Evolutionary conservation across 805 yeast species (phyloP).

Genomic region (Monosporozyma siamensis): DNA sequence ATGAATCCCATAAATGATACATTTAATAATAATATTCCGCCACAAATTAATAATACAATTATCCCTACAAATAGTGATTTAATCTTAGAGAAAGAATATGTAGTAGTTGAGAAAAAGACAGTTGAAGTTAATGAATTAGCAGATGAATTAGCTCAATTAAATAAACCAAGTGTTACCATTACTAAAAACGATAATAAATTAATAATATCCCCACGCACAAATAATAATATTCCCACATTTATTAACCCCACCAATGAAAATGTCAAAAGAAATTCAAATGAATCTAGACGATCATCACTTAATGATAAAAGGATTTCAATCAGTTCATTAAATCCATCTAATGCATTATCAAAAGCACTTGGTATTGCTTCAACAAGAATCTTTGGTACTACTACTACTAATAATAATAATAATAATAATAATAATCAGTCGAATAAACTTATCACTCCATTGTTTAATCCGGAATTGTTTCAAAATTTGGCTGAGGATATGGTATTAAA

Average conservation of each 20-base stretch:
- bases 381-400: slow-evolving; percentile 43
- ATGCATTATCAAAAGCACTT: slow-evolving; percentile 80
- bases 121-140: slow-evolving; percentile 95
- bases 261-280: not conserved
- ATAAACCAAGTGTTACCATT: not conserved
- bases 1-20: no score
- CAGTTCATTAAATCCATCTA: slow-evolving; percentile 64
- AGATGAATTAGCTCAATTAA: slow-evolving; percentile 60
- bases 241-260: not conserved
- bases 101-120: slow-evolving; percentile 86
- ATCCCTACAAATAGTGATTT: slow-evolving; percentile 30
- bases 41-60: not conserved
- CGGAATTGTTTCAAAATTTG: slow-evolving; percentile 24
- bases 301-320: slow-evolving; percentile 58
- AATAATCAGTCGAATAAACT: slow-evolving; percentile 20
- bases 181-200: not conserved
- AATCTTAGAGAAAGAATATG: slow-evolving; percentile 74
- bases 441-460: slow-evolving; percentile 16
- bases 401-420: not conserved
- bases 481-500: slow-evolving; percentile 27
- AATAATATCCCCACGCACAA: not conserved
- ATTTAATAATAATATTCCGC: not conserved
- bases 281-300: slow-evolving; percentile 48
- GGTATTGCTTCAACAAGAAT: slow-evolving; percentile 81
- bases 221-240: not conserved